These are phyloP conservation scores for Umbelopsis isabellina DNA, from an alignment of 192 early-diverging fungal species.

Conservation along the genomic window DNA sequence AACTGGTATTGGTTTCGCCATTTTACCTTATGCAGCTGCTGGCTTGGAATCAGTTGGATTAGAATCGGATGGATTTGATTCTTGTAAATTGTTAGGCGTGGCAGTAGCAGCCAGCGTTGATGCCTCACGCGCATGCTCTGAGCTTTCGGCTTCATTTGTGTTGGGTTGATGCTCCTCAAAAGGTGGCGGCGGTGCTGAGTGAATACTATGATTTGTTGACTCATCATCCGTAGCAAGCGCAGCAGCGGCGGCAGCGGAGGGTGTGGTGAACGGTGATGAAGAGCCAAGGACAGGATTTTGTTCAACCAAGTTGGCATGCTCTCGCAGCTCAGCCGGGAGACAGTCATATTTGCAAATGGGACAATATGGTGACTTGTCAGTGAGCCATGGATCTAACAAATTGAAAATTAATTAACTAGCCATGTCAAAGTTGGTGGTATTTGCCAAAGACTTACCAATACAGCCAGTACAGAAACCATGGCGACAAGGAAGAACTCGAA, in stretches of 20 bases:
- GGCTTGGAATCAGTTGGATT: too few relatives aligned
- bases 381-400: constrained; percentile 37
- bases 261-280: background rate
- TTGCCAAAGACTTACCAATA: constrained; percentile 30
- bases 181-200: too few relatives aligned
- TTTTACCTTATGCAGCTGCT: too few relatives aligned
- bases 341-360: constrained; percentile 39
- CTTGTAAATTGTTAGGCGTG: too few relatives aligned
- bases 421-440: background rate
- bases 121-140: too few relatives aligned
- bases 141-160: too few relatives aligned
- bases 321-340: constrained; percentile 18
- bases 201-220: too few relatives aligned
- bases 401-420: background rate
- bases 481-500: constrained; percentile 42
- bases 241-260: background rate
- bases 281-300: background rate
- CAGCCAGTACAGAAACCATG: constrained; percentile 45
- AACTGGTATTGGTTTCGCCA: too few relatives aligned
- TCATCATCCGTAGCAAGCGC: background rate
- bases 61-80: too few relatives aligned
- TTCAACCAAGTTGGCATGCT: constrained; percentile 6
- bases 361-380: constrained; percentile 36
- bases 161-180: too few relatives aligned
- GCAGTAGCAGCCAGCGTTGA: too few relatives aligned